Evolutionary conservation across 2,329 filamentous ascomycete species (phyloP), one percentile per base, ranked within the genome.

Genomic region (Nothophaeocryptopus gaeumannii): DNA sequence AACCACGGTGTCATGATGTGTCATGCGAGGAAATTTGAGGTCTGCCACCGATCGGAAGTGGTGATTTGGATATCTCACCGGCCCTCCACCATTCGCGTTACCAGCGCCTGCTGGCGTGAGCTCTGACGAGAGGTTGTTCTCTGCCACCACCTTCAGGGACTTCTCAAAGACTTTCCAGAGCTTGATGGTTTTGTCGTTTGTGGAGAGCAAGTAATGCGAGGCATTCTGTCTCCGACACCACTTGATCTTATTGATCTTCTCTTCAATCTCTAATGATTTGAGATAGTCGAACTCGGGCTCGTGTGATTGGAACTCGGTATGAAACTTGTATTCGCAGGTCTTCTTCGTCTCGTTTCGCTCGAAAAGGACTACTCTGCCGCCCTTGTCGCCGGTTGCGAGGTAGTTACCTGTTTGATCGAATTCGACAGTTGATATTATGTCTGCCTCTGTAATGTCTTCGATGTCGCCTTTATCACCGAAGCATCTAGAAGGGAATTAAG

Each of bases 191-290:
- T 99, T 99, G 78, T 99, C 93, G 70, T 99, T 99, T 63, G 93
- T 99, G 37, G 93, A 97, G 50, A 99, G 83, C 45, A 99, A 83
- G 72, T 96, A 99, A 76, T 99, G 93, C 48, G 93, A 97, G 55
- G 92, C 88, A 78, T 99, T 99, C 74, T 97, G 92, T 74, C 93
- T 86, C 68, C 88, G 85, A 73, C 93, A 99, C 93, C 93, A 99
- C 74, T 97, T 99, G 77, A 99, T 99, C 80, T 99, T 99, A 81
- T 99, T 99, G 81, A 99, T 99, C 78, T 99, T 99, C 75, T 99
- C 93, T 80, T 99, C 93, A 68, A 99, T 99, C 74, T 99, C 93
- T 63, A 99, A 81, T 31, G 93, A 99, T 75, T 99, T 99, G 60
- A 99, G 83, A 72, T 99, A 99, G 73, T 99, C 93, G 73, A 99